phyloP scores from a whole-genome alignment of 805 yeast species.

The Candida xiaguanensis region DNA sequence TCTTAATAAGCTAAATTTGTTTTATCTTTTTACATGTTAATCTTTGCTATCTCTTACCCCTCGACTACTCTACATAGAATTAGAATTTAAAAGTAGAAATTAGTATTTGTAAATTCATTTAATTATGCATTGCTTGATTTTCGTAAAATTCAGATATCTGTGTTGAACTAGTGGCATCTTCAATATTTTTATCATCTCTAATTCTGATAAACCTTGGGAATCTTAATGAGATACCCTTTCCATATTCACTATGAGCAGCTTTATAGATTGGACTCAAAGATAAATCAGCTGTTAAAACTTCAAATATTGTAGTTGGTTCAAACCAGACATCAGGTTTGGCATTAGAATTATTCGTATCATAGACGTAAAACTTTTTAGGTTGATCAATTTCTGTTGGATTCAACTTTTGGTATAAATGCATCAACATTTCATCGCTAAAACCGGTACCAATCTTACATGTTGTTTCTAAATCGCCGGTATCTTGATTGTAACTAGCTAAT shows the following conservation, averaged over 20 bases:
- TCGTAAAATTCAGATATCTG: constrained; percentile 83
- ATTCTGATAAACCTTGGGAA: constrained; percentile 83
- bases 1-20: too few species aligned
- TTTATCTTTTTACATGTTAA: too few species aligned
- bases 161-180: constrained; percentile 82
- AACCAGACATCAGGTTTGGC: constrained; percentile 93
- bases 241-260: constrained; percentile 70
- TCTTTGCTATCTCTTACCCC: too few species aligned
- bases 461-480: constrained; percentile 89
- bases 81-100: too few species aligned
- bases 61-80: too few species aligned
- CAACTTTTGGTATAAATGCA: constrained; percentile 53
- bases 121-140: constrained; percentile 47
- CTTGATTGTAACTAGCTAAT: constrained; percentile 85
- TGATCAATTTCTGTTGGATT: constrained; percentile 60
- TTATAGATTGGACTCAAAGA: constrained; percentile 86
- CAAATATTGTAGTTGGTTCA: constrained; percentile 80
- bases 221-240: constrained; percentile 81
- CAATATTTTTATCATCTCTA: constrained; percentile 81
- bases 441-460: constrained; percentile 98
- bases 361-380: constrained; percentile 68
- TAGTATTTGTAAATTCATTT: not conserved
- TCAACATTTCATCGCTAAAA: constrained; percentile 78
- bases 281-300: constrained; percentile 86
- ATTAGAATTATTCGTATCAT: constrained; percentile 54